Evolutionary conservation across 169 alveolate species (phyloP).

Genomic region (Besnoitia besnoiti): DNA sequence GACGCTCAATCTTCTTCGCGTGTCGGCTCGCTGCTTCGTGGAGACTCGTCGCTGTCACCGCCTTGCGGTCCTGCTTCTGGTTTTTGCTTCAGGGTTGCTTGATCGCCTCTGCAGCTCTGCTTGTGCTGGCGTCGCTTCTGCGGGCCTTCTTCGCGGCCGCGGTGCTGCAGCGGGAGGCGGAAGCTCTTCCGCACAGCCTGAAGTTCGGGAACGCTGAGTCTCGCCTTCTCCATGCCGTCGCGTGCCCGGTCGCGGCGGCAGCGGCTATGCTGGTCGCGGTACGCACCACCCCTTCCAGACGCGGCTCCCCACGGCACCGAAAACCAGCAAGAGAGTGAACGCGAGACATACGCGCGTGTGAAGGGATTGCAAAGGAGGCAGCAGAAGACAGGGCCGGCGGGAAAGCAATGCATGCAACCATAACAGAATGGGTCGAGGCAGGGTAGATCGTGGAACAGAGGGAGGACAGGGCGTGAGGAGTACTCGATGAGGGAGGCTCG

Average conservation of each 20-base stretch:
- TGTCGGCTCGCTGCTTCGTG: no score
- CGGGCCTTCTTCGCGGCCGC: neutral
- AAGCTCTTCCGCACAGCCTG: neutral
- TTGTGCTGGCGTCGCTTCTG: neutral
- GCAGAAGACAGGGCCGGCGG: no score
- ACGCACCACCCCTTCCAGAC: neutral
- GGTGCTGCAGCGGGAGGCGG: neutral
- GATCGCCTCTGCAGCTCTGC: neutral
- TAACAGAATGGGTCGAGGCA: no score
- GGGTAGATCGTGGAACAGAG: no score
- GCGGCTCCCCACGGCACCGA: no score
- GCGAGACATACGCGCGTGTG: no score
- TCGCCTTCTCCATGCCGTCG: conserved; percentile 10
- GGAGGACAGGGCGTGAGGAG: no score
- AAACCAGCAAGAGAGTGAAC: no score
- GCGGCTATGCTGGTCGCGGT: conserved; percentile 9
- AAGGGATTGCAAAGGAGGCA: no score
- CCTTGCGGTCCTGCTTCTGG: neutral
- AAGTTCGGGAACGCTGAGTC: neutral
- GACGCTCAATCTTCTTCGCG: no score
- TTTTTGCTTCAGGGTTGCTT: neutral
- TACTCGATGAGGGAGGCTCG: no score
- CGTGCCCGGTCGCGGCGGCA: neutral
- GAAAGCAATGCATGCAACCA: no score
- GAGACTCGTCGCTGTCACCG: neutral